phyloP scores from a whole-genome alignment of 1,139 yeast species.

The Saccharomycopsis hybrid region DNA sequence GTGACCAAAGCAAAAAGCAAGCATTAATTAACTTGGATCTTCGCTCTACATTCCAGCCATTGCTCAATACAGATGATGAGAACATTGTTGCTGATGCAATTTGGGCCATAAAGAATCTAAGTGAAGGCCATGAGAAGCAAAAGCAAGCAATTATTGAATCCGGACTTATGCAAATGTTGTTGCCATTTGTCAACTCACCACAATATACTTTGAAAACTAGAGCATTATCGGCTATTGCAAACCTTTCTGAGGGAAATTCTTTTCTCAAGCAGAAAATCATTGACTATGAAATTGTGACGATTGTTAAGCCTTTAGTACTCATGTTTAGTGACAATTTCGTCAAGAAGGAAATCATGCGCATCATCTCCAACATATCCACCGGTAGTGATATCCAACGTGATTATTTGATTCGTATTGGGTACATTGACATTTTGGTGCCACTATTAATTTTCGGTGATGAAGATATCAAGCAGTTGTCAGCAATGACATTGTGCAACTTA shows the following conservation, averaged over 20 bases:
- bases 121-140: slow-evolving; percentile 17
- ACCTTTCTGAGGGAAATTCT: slow-evolving; percentile 16
- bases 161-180: slow-evolving; percentile 12
- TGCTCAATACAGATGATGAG: slow-evolving; percentile 9
- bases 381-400: slow-evolving; percentile 16
- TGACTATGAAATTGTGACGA: slow-evolving; percentile 15
- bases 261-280: slow-evolving; percentile 17
- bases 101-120: slow-evolving; percentile 20
- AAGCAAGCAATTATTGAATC: slow-evolving; percentile 15
- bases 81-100: slow-evolving; percentile 16
- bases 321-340: slow-evolving; percentile 19
- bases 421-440: slow-evolving; percentile 20
- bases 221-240: slow-evolving; percentile 16
- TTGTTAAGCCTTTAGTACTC: slow-evolving; percentile 19
- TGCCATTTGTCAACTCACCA: slow-evolving; percentile 15
- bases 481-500: slow-evolving; percentile 18
- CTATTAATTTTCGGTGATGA: slow-evolving; percentile 21
- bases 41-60: slow-evolving; percentile 13
- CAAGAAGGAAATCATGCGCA: slow-evolving; percentile 18
- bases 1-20: slow-evolving; percentile 19
- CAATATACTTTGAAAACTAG: slow-evolving; percentile 18
- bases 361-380: slow-evolving; percentile 12
- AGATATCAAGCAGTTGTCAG: slow-evolving; percentile 15
- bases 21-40: slow-evolving; percentile 19
- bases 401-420: slow-evolving; percentile 17